Percentiles rank a stretch among this genome's conserved stretches.
phyloP scores from a whole-genome alignment of 73 alveolate genomes.

The Uronychia binucleata region DNA sequence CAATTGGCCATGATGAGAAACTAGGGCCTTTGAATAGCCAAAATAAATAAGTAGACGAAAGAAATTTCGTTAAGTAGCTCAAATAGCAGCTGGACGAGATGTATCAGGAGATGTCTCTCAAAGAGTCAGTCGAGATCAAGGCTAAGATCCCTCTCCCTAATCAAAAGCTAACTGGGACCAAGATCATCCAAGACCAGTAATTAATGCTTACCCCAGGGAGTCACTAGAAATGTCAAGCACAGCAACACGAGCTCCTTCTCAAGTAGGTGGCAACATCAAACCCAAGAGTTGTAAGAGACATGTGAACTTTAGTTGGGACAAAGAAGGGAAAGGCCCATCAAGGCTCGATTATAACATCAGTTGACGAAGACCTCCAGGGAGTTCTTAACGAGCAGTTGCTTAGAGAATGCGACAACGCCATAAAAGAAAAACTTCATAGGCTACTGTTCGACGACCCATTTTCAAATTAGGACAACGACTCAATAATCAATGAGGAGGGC shows the following conservation, averaged over 20 bases:
- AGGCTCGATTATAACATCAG: neutral
- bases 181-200: neutral
- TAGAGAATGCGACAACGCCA: neutral
- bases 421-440: neutral
- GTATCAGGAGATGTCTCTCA: neutral
- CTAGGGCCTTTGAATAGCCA: neutral
- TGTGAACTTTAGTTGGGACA: neutral
- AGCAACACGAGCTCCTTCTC: neutral
- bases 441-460: neutral
- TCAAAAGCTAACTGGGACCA: neutral
- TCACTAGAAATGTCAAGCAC: neutral
- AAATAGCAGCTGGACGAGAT: neutral
- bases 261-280: neutral
- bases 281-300: neutral
- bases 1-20: neutral
- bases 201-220: neutral
- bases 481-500: neutral
- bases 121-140: neutral
- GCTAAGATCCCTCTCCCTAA: too few relatives aligned
- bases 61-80: neutral
- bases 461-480: neutral
- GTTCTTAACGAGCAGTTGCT: conserved; percentile 23
- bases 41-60: neutral
- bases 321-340: neutral
- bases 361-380: conserved; percentile 15